Evolutionary conservation across 805 yeast genomes (phyloP).

Genomic region (Komagataella mondaviorum): DNA sequence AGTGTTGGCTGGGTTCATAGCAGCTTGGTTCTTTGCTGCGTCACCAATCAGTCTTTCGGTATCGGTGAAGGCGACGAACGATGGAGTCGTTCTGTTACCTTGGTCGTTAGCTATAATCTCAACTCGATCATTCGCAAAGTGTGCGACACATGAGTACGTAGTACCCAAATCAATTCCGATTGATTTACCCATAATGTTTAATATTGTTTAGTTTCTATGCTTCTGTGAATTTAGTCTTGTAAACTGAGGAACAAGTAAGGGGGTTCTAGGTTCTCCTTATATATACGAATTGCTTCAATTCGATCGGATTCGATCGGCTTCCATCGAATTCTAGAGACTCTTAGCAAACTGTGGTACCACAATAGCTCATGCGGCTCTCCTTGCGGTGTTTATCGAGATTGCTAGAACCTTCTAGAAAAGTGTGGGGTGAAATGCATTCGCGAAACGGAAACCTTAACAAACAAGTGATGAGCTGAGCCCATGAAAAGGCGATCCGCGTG

Average conservation of each 20-base stretch:
- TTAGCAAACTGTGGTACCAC: neutral
- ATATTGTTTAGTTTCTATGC: neutral
- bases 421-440: neutral
- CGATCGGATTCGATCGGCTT: neutral
- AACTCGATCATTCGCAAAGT: constrained; percentile 79
- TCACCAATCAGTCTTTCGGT: constrained; percentile 90
- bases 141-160: constrained; percentile 92
- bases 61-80: constrained; percentile 90
- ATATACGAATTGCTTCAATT: neutral
- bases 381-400: neutral
- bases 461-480: neutral
- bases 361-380: neutral
- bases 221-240: neutral
- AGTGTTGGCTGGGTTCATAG: constrained; percentile 83
- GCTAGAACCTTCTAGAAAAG: neutral
- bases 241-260: neutral
- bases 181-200: constrained; percentile 20
- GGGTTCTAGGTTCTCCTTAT: neutral
- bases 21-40: constrained; percentile 95
- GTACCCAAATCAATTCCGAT: constrained; percentile 76
- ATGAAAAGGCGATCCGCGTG: neutral
- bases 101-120: constrained; percentile 96
- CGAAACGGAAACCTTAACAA: constrained; percentile 35
- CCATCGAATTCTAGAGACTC: neutral
- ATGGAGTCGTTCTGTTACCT: constrained; percentile 97